Evolutionary conservation across 176 grass and related monocot species (phyloP).

Genomic region (Hyparrhenia diplandra): DNA sequence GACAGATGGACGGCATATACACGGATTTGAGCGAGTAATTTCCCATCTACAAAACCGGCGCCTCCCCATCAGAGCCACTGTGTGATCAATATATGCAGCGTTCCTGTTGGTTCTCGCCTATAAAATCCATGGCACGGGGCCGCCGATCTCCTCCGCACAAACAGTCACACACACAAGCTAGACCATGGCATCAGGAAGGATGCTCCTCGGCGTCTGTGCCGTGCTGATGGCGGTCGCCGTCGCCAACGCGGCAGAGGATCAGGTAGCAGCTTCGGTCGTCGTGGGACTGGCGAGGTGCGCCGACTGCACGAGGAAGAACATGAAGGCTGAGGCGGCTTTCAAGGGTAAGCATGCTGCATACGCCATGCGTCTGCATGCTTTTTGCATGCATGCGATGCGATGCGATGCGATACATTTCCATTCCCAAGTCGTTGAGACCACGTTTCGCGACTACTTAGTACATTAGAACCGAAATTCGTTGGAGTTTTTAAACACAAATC

Average conservation of each 20-base stretch:
- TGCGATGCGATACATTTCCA: too few species aligned
- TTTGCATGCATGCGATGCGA: too few species aligned
- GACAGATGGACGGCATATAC: not conserved
- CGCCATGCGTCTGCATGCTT: not conserved
- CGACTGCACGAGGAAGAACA: constrained; percentile 14
- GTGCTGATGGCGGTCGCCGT: not conserved
- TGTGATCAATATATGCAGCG: not conserved
- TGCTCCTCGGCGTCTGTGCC: not conserved
- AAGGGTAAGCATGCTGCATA: not conserved
- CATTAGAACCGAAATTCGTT: not conserved
- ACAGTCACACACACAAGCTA: not conserved
- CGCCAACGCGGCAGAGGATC: not conserved
- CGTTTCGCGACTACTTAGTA: too few species aligned
- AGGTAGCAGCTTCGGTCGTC: not conserved
- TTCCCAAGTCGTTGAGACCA: not conserved
- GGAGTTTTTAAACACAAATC: not conserved
- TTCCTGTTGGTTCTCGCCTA: not conserved
- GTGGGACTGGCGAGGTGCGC: constrained; percentile 7
- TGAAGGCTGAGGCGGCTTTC: constrained; percentile 7
- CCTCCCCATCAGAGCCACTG: not conserved
- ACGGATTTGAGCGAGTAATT: not conserved
- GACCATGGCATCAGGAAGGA: not conserved
- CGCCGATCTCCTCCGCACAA: not conserved
- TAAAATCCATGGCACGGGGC: not conserved
- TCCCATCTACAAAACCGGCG: constrained; percentile 15